These are phyloP conservation scores for Capsella rubella DNA, from an alignment of 441 rosid species.

Conservation along the genomic window DNA sequence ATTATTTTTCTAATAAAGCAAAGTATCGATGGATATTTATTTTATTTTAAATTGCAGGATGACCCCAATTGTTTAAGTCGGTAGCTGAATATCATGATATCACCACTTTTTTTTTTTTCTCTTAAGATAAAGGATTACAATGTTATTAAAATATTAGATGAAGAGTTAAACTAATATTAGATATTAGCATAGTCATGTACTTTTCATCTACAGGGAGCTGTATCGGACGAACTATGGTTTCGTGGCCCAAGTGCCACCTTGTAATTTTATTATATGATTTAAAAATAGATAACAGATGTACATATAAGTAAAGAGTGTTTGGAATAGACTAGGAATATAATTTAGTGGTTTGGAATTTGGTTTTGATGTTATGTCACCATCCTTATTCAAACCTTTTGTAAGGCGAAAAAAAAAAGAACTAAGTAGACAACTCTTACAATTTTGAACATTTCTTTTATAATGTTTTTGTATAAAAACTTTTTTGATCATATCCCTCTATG, in stretches of 20 bases:
- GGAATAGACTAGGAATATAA: not conserved
- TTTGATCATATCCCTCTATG: too few relatives aligned
- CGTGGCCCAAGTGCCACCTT: conserved; percentile 27
- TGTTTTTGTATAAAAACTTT: too few relatives aligned
- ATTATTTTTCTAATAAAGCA: conserved; percentile 6
- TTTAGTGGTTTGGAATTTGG: conserved; percentile 1
- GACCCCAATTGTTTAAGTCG: conserved; percentile 23
- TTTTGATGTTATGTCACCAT: not conserved
- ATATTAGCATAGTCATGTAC: conserved; percentile 13
- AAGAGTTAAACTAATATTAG: not conserved
- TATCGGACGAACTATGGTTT: conserved; percentile 14
- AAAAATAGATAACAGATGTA: not conserved
- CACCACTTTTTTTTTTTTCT: not conserved
- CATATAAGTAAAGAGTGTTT: not conserved
- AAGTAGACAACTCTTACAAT: not conserved
- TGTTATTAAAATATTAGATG: not conserved
- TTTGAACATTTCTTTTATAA: not conserved
- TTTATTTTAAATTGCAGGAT: conserved; percentile 5
- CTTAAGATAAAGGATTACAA: not conserved
- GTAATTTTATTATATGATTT: not conserved
- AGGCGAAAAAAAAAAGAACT: not conserved
- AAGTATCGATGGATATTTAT: not conserved
- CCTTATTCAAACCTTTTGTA: not conserved
- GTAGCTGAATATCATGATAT: conserved; percentile 22
- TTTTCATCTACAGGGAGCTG: conserved; percentile 1